Base-by-base conservation (phyloP, 148 eudicot genomes). In the Silene latifolia region DNA sequence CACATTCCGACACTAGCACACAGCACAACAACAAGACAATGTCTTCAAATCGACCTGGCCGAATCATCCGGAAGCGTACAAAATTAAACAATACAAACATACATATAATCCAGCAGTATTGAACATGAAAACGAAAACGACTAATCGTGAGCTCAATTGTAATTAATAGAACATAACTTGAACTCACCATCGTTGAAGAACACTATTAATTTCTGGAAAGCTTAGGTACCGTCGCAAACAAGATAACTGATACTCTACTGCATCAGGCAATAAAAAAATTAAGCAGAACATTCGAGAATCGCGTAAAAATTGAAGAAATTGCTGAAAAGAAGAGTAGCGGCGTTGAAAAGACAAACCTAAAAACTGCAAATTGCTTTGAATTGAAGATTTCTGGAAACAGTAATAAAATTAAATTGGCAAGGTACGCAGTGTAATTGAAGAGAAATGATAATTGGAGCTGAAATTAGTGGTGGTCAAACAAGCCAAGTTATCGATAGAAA, bases 181-280 rank as follows among this genome's bases (percentile, higher is more conserved):
- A 18, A 65, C 71, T 46, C 57, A 69, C 72, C 72, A 69, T 69
- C 18, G 17, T 69, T 23, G 58, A 24, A 47, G 35, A 46, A 69
- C 58, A 12, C 72, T 13, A 7, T 14, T 6, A 2, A 65, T 7
- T 65, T 18, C 69, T 18, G 47, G 20, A 73, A 60, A 59, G 27
- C n/a, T 39, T 24, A 25, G 2, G n/a, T 48, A 32, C 75, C 17
- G 48, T 23, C 23, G 3, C 39, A 9, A 62, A 46, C 15, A 4
- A 46, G 20, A 23, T 39, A 32, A 35, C 44, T 0, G 19, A 54
- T 29, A 71, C 74, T 51, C 74, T 71, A 71, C 74, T 54, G 3
- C 8, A 27, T 25, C 20, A 59, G 32, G 59, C 32, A 72, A 5
- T 8, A 17, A 58, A 32, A 72, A 19, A 58, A 15, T 8, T 39